phyloP scores from a whole-genome alignment of 768 basidiomycete genomes.

The Kwoniella botswanensis region DNA sequence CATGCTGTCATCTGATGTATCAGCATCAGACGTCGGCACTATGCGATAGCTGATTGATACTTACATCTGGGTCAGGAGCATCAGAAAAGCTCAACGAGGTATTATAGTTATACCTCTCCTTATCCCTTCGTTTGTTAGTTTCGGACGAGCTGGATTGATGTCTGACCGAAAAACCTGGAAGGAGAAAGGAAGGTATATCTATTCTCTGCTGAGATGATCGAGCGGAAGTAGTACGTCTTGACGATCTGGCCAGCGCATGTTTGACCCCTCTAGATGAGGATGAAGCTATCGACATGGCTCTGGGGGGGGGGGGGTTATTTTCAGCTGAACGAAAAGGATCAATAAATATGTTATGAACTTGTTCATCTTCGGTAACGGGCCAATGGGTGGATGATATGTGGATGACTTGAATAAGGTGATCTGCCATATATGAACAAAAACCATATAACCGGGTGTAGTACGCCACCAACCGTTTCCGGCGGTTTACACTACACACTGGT shows the following conservation, averaged over 20 bases:
- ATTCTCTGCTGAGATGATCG: neutral
- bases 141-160: slow-evolving; percentile 16
- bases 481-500: neutral
- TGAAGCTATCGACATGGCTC: slow-evolving; percentile 15
- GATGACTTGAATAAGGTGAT: neutral
- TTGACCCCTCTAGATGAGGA: slow-evolving; percentile 14
- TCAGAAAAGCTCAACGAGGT: slow-evolving; percentile 49
- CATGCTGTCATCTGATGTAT: slow-evolving; percentile 29
- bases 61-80: slow-evolving; percentile 55
- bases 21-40: too few species aligned
- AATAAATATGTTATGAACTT: too few species aligned
- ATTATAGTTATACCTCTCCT: slow-evolving; percentile 55
- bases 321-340: neutral
- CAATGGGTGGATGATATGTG: neutral
- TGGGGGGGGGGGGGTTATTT: neutral
- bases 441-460: too few species aligned
- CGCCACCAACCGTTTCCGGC: neutral
- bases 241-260: neutral
- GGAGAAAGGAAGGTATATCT: slow-evolving; percentile 5
- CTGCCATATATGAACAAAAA: neutral
- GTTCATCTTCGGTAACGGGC: too few species aligned
- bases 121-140: slow-evolving; percentile 13
- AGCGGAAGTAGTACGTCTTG: neutral
- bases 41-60: too few species aligned
- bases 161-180: slow-evolving; percentile 14